Evolutionary conservation across 2,329 filamentous ascomycete genomes (phyloP).

Genomic region (Xylariaceae sp.): DNA sequence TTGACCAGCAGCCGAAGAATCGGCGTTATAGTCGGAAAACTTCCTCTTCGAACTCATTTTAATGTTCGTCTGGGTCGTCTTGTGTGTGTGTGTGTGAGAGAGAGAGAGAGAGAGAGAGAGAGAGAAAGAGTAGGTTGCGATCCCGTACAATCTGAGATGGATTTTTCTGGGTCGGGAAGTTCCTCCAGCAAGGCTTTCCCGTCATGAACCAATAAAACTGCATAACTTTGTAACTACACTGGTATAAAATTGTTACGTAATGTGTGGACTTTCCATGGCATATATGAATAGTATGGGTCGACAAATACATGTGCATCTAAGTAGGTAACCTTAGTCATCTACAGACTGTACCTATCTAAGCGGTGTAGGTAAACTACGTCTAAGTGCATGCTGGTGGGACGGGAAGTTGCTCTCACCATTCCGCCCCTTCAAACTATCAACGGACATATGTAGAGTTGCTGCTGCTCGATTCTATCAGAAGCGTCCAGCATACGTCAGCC

Average conservation of each 20-base stretch:
- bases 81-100: not conserved
- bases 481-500: not conserved
- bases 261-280: no score
- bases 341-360: no score
- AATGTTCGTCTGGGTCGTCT: not conserved
- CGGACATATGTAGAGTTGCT: not conserved
- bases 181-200: not conserved
- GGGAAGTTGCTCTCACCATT: no score
- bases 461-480: not conserved
- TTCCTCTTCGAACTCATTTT: constrained; percentile 30
- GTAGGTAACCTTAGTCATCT: no score
- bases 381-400: not conserved
- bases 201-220: constrained; percentile 8
- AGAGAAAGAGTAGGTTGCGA: not conserved
- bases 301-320: no score
- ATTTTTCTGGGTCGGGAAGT: constrained; percentile 7
- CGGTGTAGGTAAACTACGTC: no score
- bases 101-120: no score
- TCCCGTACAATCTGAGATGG: not conserved
- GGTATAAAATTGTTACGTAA: no score
- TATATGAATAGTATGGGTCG: no score
- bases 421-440: not conserved
- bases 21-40: constrained; percentile 25
- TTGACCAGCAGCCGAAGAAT: constrained; percentile 16
- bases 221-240: not conserved